These are phyloP conservation scores for Leucoagaricus sp. DNA, from an alignment of 1,284 basidiomycete species.

Conservation along the genomic window DNA sequence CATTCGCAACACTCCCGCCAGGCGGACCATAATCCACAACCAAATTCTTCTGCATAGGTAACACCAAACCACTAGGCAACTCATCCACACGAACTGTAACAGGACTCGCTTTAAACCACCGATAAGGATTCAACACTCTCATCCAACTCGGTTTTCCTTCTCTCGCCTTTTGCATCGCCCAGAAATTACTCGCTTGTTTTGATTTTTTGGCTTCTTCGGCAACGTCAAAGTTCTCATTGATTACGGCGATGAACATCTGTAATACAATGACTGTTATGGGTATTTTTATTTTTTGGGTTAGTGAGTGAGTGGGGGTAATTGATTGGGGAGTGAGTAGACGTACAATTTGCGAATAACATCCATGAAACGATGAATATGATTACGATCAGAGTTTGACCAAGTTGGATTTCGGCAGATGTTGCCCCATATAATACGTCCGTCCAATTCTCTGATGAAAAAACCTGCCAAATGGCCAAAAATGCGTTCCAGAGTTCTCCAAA, in stretches of 20 bases:
- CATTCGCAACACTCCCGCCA: not conserved
- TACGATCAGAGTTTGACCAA: slow-evolving; percentile 75
- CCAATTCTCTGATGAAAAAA: slow-evolving; percentile 98
- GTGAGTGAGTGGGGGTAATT: not conserved
- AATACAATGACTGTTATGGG: slow-evolving; percentile 94
- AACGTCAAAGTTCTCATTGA: slow-evolving; percentile 96
- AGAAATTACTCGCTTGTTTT: slow-evolving; percentile 76
- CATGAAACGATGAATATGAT: slow-evolving; percentile 82
- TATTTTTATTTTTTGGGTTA: not conserved
- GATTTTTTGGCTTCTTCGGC: slow-evolving; percentile 90
- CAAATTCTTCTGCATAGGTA: slow-evolving; percentile 76
- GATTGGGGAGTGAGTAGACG: slow-evolving; percentile 32
- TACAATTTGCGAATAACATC: slow-evolving; percentile 94
- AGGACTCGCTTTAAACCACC: slow-evolving; percentile 76
- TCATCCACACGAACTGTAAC: slow-evolving; percentile 72
- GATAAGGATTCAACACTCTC: slow-evolving; percentile 85
- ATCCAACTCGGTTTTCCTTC: slow-evolving; percentile 69
- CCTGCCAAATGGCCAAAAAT: slow-evolving; percentile 89
- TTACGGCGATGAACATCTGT: slow-evolving; percentile 98
- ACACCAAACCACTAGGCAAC: slow-evolving; percentile 70
- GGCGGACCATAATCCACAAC: slow-evolving; percentile 37
- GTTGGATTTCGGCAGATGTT: slow-evolving; percentile 61
- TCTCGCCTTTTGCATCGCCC: slow-evolving; percentile 55
- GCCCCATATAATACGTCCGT: slow-evolving; percentile 79
- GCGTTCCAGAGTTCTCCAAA: slow-evolving; percentile 91